Percentiles rank a stretch among this genome's conserved stretches.
phyloP scores from a whole-genome alignment of 2,329 filamentous ascomycete genomes.

The Aspergillus thermomutatus region DNA sequence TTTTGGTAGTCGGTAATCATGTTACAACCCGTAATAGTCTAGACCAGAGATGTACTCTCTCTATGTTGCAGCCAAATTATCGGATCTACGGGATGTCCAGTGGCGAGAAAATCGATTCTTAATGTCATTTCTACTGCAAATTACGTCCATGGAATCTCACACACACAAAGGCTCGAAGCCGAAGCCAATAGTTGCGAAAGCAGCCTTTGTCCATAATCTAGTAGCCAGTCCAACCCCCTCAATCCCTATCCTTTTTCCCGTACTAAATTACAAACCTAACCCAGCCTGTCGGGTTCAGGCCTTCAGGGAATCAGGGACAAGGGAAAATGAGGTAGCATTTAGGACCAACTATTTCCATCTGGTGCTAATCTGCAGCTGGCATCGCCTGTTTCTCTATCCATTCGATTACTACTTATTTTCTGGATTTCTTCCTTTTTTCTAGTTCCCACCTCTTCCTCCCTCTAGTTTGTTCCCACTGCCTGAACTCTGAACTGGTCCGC shows the following conservation, averaged over 20 bases:
- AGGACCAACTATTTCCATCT: not conserved
- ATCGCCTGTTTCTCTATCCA: not conserved
- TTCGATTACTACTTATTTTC: not conserved
- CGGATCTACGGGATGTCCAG: not conserved
- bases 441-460: not conserved
- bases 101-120: not conserved
- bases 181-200: not conserved
- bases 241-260: not conserved
- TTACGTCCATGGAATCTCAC: not conserved
- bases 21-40: not conserved
- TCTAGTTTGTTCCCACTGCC: not conserved
- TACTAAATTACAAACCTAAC: constrained; percentile 30
- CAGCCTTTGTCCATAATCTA: not conserved
- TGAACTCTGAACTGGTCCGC: not conserved
- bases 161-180: not conserved
- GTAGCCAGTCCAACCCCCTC: not conserved
- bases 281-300: constrained; percentile 33
- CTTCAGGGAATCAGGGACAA: not conserved
- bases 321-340: not conserved
- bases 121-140: not conserved
- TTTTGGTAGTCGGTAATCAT: not conserved
- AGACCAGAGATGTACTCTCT: not conserved
- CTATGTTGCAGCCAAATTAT: not conserved
- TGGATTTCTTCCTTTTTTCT: not conserved
- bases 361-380: not conserved